These are phyloP conservation scores for Mixia osmundae DNA, from an alignment of 1,284 basidiomycete species.

Conservation along the genomic window DNA sequence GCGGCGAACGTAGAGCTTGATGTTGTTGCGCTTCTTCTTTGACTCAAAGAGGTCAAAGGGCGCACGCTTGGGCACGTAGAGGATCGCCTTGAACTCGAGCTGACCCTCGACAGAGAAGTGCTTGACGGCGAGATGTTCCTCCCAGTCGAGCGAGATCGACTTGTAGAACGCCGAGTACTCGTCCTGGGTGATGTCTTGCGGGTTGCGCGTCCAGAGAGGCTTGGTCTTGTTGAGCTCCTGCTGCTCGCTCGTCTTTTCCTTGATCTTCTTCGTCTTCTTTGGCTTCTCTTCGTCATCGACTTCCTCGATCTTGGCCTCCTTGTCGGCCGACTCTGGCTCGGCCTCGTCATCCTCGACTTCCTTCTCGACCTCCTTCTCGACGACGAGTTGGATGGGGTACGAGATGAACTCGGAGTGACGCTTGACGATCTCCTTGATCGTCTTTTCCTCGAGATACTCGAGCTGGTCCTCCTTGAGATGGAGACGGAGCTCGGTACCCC, in stretches of 20 bases:
- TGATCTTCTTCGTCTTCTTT: conserved; percentile 96
- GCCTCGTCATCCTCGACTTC: conserved; percentile 20
- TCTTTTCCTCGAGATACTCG: conserved; percentile 98
- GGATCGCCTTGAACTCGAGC: conserved; percentile 99
- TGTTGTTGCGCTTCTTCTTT: conserved; percentile 99
- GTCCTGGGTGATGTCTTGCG: conserved; percentile 70
- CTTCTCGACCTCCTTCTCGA: conserved; percentile 91
- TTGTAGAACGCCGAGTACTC: conserved; percentile 98
- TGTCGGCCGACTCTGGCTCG: conserved; percentile 38
- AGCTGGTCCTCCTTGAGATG: conserved; percentile 97
- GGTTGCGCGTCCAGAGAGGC: conserved; percentile 97
- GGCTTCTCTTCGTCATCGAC: conserved; percentile 57
- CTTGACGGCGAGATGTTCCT: conserved; percentile 96
- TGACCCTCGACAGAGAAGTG: conserved; percentile 99
- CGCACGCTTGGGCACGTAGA: conserved; percentile 87
- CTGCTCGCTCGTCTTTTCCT: conserved; percentile 53
- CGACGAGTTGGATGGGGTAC: conserved; percentile 95
- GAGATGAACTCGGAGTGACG: conserved; percentile 99
- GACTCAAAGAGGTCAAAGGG: conserved; percentile 99
- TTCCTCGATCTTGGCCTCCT: conserved; percentile 45
- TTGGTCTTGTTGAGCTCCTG: conserved; percentile 99
- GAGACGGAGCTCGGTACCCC: conserved; percentile 85
- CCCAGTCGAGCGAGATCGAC: conserved; percentile 99
- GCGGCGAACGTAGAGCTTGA: conserved; percentile 99
- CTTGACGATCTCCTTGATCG: conserved; percentile 98